Conservation (phyloP, 2,329 filamentous ascomycete genomes). For the Penicillium sp. region DNA sequence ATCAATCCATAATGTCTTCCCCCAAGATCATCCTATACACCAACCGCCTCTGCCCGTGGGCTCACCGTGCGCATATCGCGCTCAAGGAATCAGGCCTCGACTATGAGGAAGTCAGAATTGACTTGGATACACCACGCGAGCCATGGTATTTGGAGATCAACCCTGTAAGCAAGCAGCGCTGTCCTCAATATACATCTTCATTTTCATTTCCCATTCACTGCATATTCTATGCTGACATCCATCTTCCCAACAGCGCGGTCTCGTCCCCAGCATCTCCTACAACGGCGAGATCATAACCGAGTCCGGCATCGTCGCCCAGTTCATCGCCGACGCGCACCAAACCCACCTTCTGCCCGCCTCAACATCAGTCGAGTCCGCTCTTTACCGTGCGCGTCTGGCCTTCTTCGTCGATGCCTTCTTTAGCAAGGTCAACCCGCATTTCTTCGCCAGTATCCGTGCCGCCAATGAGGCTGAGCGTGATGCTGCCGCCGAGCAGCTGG, state of each 20-base stretch:
- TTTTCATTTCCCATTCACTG: background rate
- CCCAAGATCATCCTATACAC: constrained; percentile 67
- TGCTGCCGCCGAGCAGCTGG: constrained; percentile 50
- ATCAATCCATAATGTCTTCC: constrained; percentile 27
- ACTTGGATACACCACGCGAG: constrained; percentile 66
- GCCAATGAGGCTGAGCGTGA: constrained; percentile 53
- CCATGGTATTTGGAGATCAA: constrained; percentile 75
- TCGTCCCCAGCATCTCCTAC: constrained; percentile 70
- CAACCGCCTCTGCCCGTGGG: constrained; percentile 68
- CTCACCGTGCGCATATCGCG: constrained; percentile 72
- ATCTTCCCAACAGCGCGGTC: constrained; percentile 55
- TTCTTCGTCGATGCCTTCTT: constrained; percentile 73
- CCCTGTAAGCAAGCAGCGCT: constrained; percentile 48
- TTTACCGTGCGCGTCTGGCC: constrained; percentile 64
- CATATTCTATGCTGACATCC: background rate
- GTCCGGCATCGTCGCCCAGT: constrained; percentile 67
- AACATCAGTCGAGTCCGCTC: constrained; percentile 54
- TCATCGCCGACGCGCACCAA: constrained; percentile 68
- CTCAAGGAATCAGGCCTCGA: constrained; percentile 65
- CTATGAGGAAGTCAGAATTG: constrained; percentile 71
- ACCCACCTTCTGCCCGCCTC: constrained; percentile 62
- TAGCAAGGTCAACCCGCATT: constrained; percentile 56
- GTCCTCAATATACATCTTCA: background rate
- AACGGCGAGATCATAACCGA: constrained; percentile 70
- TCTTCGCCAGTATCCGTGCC: constrained; percentile 51